These are phyloP conservation scores for Neobulgaria alba DNA, from an alignment of 2,329 filamentous ascomycete genomes.

Conservation along the genomic window DNA sequence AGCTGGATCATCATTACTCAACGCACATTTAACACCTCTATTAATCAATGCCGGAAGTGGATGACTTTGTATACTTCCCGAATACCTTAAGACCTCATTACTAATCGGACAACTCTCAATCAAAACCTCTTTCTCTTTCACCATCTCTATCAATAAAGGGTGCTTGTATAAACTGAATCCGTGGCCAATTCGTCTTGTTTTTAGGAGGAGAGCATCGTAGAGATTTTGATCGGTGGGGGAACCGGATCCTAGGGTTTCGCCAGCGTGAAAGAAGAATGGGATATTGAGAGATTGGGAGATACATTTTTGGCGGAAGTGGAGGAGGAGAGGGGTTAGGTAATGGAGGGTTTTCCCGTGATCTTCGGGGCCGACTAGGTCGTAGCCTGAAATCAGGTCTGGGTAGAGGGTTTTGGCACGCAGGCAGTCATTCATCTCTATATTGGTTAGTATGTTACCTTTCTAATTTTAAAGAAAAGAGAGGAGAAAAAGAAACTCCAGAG, in stretches of 20 bases:
- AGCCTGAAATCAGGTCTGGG: constrained; percentile 72
- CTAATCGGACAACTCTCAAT: constrained; percentile 83
- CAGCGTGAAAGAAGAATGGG: constrained; percentile 91
- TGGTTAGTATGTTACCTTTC: not conserved
- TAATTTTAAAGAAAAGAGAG: not conserved
- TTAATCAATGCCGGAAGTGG: constrained; percentile 74
- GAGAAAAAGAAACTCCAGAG: not conserved
- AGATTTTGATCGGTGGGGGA: constrained; percentile 67
- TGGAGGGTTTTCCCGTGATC: constrained; percentile 64
- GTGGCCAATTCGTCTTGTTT: constrained; percentile 78
- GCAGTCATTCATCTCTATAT: constrained; percentile 66
- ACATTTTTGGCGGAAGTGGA: constrained; percentile 84
- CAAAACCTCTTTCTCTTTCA: constrained; percentile 75
- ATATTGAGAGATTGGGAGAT: constrained; percentile 64
- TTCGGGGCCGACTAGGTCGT: constrained; percentile 82
- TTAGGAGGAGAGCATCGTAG: constrained; percentile 76
- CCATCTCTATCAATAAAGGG: constrained; percentile 73
- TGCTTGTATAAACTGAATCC: constrained; percentile 82
- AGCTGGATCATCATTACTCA: constrained; percentile 86
- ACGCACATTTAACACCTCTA: constrained; percentile 68
- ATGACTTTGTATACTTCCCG: constrained; percentile 63
- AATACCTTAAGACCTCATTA: constrained; percentile 77
- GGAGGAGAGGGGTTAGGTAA: constrained; percentile 69
- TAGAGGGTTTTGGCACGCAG: constrained; percentile 69
- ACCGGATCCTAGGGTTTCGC: constrained; percentile 73